Evolutionary conservation across 495 filamentous ascomycete species (phyloP).

Genomic region (Aspergillus sclerotiicarbonarius): DNA sequence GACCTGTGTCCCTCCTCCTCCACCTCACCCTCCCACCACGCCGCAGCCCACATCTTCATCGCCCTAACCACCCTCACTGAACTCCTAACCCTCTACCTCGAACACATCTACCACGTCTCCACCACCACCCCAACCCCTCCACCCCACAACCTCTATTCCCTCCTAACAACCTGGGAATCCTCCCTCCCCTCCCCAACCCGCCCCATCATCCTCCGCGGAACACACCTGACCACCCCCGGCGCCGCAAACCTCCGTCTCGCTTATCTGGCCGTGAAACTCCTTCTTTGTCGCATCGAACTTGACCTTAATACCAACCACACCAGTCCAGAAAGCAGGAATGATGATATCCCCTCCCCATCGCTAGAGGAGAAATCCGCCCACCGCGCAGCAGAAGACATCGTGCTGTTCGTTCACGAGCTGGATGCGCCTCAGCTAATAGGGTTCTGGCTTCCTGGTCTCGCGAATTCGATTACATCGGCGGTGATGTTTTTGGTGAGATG

Average conservation of each 20-base stretch:
- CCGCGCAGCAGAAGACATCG: slow-evolving; percentile 35
- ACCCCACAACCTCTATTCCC: slow-evolving; percentile 21
- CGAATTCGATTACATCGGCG: slow-evolving; percentile 31
- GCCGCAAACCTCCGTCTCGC: slow-evolving; percentile 39
- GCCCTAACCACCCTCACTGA: slow-evolving; percentile 39
- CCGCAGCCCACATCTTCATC: slow-evolving; percentile 31
- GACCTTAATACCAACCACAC: slow-evolving; percentile 18
- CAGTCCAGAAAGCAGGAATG: too few relatives aligned
- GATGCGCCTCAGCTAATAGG: slow-evolving; percentile 22
- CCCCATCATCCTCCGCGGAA: slow-evolving; percentile 23
- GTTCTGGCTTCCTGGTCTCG: slow-evolving; percentile 37
- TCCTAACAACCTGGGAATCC: slow-evolving; percentile 26
- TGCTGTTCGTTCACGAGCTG: slow-evolving; percentile 33
- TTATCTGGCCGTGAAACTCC: slow-evolving; percentile 35
- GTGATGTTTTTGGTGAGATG: slow-evolving; percentile 34
- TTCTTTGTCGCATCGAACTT: slow-evolving; percentile 32
- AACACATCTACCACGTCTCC: slow-evolving; percentile 34
- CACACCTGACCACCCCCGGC: slow-evolving; percentile 21
- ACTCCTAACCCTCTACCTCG: slow-evolving; percentile 34
- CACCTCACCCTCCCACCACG: neutral
- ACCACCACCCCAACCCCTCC: slow-evolving; percentile 6
- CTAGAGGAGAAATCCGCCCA: slow-evolving; percentile 19
- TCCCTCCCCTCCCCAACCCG: slow-evolving; percentile 24
- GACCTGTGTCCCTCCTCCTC: slow-evolving; percentile 22
- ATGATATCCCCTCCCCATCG: slow-evolving; percentile 14